Evolutionary conservation across 352 stramenopile species (phyloP).

Genomic region (Hyaloperonospora brassicae): DNA sequence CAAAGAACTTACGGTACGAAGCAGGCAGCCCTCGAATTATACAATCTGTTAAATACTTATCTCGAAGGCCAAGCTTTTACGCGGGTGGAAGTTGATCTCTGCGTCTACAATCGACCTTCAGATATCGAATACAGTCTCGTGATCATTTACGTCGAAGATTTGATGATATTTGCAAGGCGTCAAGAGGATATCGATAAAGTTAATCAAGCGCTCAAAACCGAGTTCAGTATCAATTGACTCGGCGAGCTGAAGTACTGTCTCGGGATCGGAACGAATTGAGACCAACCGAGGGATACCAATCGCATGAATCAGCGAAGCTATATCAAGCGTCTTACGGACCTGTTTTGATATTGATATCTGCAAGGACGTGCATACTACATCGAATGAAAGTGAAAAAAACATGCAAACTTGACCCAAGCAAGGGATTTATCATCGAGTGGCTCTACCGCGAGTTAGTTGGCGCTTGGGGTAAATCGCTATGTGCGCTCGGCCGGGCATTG

Average conservation of each 20-base stretch:
- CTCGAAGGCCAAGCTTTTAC: conserved; percentile 1
- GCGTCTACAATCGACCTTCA: conserved; percentile 3
- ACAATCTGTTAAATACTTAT: no score
- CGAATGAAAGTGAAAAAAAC: background rate
- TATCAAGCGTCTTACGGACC: background rate
- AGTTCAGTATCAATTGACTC: background rate
- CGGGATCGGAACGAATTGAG: background rate
- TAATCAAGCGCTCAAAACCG: background rate
- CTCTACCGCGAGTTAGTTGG: no score
- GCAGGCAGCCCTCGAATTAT: conserved; percentile 5
- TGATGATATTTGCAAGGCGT: no score
- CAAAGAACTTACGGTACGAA: conserved; percentile 7
- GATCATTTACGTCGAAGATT: background rate
- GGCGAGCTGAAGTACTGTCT: background rate
- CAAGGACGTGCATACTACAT: no score
- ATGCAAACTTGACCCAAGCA: background rate
- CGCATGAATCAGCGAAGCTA: background rate
- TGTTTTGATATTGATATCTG: no score
- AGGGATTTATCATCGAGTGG: background rate
- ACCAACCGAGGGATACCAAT: background rate
- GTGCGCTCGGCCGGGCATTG: background rate
- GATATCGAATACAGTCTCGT: no score
- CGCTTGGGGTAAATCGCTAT: background rate
- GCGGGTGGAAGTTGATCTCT: conserved; percentile 2
- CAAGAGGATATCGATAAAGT: background rate